These are phyloP conservation scores for Aspergillus quadricinctus DNA, from an alignment of 2,329 filamentous ascomycete genomes.

Conservation along the genomic window DNA sequence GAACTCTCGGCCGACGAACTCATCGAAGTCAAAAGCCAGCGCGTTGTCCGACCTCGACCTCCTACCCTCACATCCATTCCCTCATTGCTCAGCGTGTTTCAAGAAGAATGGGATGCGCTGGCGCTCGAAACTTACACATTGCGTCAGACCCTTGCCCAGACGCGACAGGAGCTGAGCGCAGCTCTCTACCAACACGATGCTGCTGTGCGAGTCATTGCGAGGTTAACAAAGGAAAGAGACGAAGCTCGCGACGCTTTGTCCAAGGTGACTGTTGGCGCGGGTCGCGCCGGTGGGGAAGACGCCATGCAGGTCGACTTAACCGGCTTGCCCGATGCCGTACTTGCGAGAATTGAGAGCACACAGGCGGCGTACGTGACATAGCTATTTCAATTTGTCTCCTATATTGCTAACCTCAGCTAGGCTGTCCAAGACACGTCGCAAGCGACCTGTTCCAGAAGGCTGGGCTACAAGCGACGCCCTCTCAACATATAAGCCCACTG, in stretches of 20 bases:
- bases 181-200: conserved; percentile 97
- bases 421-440: conserved; percentile 82
- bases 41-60: conserved; percentile 81
- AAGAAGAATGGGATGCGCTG: conserved; percentile 96
- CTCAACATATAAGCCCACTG: conserved; percentile 52
- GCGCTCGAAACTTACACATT: conserved; percentile 89
- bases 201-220: conserved; percentile 89
- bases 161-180: conserved; percentile 86
- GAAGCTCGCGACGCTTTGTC: conserved; percentile 87
- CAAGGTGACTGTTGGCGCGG: conserved; percentile 69
- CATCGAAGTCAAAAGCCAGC: conserved; percentile 76
- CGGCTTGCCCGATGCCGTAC: conserved; percentile 66
- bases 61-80: conserved; percentile 95
- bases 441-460: conserved; percentile 76
- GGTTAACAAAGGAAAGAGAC: conserved; percentile 84
- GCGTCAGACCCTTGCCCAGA: conserved; percentile 82
- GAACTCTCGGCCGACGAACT: conserved; percentile 80
- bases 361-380: conserved; percentile 64
- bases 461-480: conserved; percentile 79
- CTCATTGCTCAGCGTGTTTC: conserved; percentile 86
- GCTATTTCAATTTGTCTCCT: neutral
- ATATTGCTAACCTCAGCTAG: conserved; percentile 44
- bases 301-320: conserved; percentile 90
- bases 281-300: conserved; percentile 59
- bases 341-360: conserved; percentile 70